phyloP scores from a whole-genome alignment of 2,329 filamentous ascomycete species.

The Lasiodiplodia sp. region DNA sequence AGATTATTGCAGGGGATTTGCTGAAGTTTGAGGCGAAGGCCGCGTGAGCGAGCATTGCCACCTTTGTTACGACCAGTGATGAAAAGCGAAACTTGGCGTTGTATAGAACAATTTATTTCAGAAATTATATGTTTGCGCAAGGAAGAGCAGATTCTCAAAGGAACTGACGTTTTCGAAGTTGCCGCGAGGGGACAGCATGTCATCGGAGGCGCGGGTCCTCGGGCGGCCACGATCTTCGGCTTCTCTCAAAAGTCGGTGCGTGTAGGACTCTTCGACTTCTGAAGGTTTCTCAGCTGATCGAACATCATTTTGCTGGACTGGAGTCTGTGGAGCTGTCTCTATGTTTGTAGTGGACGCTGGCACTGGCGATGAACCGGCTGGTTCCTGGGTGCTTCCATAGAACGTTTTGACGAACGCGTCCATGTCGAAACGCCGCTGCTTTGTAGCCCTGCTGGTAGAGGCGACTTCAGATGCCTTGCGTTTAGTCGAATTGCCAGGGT shows the following conservation, averaged over 20 bases:
- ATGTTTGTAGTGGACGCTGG: too few relatives aligned
- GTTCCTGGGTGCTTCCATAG: not conserved
- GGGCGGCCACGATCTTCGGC: not conserved
- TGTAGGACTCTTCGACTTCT: conserved; percentile 3
- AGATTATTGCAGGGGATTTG: conserved; percentile 36
- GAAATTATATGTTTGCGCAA: conserved; percentile 9
- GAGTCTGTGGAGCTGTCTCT: not conserved
- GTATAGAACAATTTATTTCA: not conserved
- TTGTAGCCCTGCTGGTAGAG: not conserved
- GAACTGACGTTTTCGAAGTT: conserved; percentile 8
- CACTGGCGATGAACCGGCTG: not conserved
- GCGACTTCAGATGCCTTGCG: not conserved
- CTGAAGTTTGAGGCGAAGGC: conserved; percentile 33
- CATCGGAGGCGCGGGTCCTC: not conserved
- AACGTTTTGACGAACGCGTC: not conserved
- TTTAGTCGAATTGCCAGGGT: not conserved
- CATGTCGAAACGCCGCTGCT: not conserved
- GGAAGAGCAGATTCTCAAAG: conserved; percentile 10
- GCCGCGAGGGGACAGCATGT: conserved; percentile 4
- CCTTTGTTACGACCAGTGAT: not conserved
- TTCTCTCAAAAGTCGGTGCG: not conserved
- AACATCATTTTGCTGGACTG: not conserved
- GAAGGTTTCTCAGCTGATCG: not conserved
- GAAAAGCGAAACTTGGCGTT: not conserved
- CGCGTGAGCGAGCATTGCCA: too few relatives aligned